Percentiles rank a stretch among this genome's conserved stretches.
Conservation (phyloP, 768 basidiomycete genomes). For the Termitomyces titanicus region DNA sequence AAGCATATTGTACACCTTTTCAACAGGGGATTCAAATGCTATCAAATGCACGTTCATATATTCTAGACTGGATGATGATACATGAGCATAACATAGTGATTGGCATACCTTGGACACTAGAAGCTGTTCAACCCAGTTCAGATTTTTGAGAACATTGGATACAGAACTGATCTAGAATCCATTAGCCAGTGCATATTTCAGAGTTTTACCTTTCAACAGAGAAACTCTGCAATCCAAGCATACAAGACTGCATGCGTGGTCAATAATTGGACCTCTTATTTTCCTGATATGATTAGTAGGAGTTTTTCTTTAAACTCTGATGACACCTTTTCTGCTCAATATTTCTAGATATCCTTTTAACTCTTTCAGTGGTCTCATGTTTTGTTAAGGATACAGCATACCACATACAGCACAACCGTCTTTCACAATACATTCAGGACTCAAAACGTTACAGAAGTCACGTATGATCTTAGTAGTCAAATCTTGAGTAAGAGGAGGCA, state of each 20-base stretch:
- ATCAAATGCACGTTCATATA: slow-evolving; percentile 29
- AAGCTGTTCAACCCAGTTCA: not conserved
- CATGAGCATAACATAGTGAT: not conserved
- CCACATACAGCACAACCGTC: not conserved
- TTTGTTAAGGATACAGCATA: not conserved
- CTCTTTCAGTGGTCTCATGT: not conserved
- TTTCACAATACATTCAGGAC: slow-evolving; percentile 1
- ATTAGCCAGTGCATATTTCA: not conserved
- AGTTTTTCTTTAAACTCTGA: not conserved
- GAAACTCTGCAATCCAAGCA: not conserved
- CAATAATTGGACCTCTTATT: not conserved
- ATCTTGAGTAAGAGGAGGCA: not conserved
- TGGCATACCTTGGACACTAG: not conserved
- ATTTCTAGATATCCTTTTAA: not conserved
- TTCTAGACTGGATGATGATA: not conserved
- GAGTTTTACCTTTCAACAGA: not conserved
- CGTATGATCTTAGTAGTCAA: not conserved
- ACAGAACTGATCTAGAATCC: not conserved
- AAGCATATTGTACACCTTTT: slow-evolving; percentile 26
- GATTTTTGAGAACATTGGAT: not conserved
- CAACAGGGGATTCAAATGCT: slow-evolving; percentile 26
- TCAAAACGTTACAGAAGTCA: not conserved
- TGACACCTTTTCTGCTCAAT: not conserved
- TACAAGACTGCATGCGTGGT: not conserved
- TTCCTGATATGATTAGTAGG: not conserved